phyloP scores from a whole-genome alignment of 2,329 filamentous ascomycete species.

The Zalaria sp. region DNA sequence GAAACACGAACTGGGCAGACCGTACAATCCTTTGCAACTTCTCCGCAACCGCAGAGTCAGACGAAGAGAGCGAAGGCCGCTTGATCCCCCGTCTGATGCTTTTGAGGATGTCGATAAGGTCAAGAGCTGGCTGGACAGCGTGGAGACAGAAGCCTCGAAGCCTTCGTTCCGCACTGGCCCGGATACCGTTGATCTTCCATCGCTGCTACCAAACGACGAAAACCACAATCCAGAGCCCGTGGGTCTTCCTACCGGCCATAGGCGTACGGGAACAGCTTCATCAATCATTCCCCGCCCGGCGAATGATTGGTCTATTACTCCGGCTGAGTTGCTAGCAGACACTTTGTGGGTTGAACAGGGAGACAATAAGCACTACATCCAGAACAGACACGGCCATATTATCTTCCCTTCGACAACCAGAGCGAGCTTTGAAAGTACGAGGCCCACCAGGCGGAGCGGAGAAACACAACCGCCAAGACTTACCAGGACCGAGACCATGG shows the following conservation, averaged over 20 bases:
- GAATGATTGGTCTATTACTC: slow-evolving; percentile 72
- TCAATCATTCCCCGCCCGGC: slow-evolving; percentile 56
- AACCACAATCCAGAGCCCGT: slow-evolving; percentile 4
- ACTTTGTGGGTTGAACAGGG: slow-evolving; percentile 78
- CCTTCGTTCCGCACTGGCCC: slow-evolving; percentile 23
- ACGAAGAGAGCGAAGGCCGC: slow-evolving; percentile 58
- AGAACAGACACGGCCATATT: slow-evolving; percentile 61
- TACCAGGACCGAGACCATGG: slow-evolving; percentile 2
- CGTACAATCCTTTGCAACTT: slow-evolving; percentile 85
- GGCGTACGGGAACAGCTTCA: slow-evolving; percentile 25
- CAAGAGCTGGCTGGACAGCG: slow-evolving; percentile 60
- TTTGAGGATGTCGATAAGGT: slow-evolving; percentile 64
- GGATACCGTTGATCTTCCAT: slow-evolving; percentile 15
- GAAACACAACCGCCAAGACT: not conserved
- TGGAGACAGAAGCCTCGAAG: slow-evolving; percentile 35
- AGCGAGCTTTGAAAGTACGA: slow-evolving; percentile 9
- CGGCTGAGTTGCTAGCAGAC: slow-evolving; percentile 79
- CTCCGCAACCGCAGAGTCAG: slow-evolving; percentile 82
- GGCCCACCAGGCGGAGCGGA: not conserved
- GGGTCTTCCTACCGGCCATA: slow-evolving; percentile 10
- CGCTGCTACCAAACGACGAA: slow-evolving; percentile 9
- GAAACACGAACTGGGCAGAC: slow-evolving; percentile 42
- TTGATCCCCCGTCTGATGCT: slow-evolving; percentile 61
- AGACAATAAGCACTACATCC: slow-evolving; percentile 65
- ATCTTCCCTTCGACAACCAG: slow-evolving; percentile 42